Base-by-base conservation (phyloP, 23 red algal species). In the Gracilariopsis chorda region DNA sequence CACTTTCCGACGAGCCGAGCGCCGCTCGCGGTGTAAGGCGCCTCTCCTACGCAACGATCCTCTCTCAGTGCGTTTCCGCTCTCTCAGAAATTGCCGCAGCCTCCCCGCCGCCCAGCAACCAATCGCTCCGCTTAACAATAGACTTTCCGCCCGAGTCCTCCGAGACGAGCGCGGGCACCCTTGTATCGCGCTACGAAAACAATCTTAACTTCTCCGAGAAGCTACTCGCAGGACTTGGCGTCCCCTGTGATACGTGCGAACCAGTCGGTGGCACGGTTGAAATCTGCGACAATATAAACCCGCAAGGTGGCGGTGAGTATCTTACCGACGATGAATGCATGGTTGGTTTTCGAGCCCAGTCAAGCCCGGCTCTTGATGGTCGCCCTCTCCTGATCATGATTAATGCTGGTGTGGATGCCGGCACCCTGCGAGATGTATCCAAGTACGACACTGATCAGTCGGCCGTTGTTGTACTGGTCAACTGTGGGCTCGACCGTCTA, bases 241-340 rank as follows among this genome's bases (percentile, higher is more conserved):
- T 59, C 0, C 12, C 49, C 14, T 23, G 35, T 13, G 51, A 43
- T 7, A 36, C 25, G 16, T 78, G 51, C 41, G 39, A 72, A 45
- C 61, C 48, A 17, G 80, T 94, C 14, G 91, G 91, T 16, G 51
- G 33, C 17, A 65, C 36, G 51, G 81, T 86, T 8, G 51, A 77
- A 24, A 94, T 94, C 36, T 70, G 79, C 42, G 79, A 94, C 41
- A 86, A 86, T 47, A 57, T 94, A 33, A 94, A 94, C 47, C 91
- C 91, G 16, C 91, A 94, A 55, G 91, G 91, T 0, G 91, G 91
- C 46, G 91, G 91, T 1, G 91, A 94, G 37, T 94, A 94, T 69
- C 55, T 94, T 14, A 94, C 78, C n/a, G 67, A 94, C 45, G 91
- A 94, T 46, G 91, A 86, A 91, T 71, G 58, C 69, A 86, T 85